Conservation (phyloP, 192 early-diverging fungal genomes). For the Coemansia sp. region DNA sequence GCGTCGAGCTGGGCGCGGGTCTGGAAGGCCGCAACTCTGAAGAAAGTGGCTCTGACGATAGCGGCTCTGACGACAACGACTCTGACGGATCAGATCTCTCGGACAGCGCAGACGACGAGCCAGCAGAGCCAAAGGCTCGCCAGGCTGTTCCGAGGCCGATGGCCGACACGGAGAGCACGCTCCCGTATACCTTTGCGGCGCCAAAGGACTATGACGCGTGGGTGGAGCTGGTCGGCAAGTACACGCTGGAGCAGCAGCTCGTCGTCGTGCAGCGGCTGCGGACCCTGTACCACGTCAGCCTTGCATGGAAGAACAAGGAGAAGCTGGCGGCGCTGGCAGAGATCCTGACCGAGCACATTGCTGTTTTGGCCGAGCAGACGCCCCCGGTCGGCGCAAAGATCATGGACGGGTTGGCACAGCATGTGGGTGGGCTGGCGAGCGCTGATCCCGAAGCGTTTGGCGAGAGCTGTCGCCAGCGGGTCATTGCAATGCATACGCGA, state of each 20-base stretch:
- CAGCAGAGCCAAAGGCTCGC: slow-evolving; percentile 1
- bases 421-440: slow-evolving; percentile 61
- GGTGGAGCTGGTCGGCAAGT: slow-evolving; percentile 56
- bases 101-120: slow-evolving; percentile 6
- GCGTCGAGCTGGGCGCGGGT: slow-evolving; percentile 32
- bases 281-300: slow-evolving; percentile 74
- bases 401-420: slow-evolving; percentile 54
- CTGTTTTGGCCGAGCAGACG: slow-evolving; percentile 56
- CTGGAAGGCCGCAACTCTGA: slow-evolving; percentile 18
- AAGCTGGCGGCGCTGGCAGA: slow-evolving; percentile 63
- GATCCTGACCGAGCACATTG: slow-evolving; percentile 65
- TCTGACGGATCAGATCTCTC: slow-evolving; percentile 46
- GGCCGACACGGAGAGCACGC: slow-evolving; percentile 32
- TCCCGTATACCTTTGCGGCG: slow-evolving; percentile 82
- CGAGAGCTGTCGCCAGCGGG: slow-evolving; percentile 48
- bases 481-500: slow-evolving; percentile 53
- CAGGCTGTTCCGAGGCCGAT: neutral
- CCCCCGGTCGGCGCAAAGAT: slow-evolving; percentile 47
- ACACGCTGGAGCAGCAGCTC: slow-evolving; percentile 61
- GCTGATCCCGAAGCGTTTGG: slow-evolving; percentile 56
- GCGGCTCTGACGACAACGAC: slow-evolving; percentile 46
- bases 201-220: slow-evolving; percentile 71
- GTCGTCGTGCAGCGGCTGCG: slow-evolving; percentile 77
- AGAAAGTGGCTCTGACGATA: slow-evolving; percentile 43
- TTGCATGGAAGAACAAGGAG: slow-evolving; percentile 73